Conservation (phyloP, 2,329 filamentous ascomycete genomes). For the Helicocarpus griseus region DNA sequence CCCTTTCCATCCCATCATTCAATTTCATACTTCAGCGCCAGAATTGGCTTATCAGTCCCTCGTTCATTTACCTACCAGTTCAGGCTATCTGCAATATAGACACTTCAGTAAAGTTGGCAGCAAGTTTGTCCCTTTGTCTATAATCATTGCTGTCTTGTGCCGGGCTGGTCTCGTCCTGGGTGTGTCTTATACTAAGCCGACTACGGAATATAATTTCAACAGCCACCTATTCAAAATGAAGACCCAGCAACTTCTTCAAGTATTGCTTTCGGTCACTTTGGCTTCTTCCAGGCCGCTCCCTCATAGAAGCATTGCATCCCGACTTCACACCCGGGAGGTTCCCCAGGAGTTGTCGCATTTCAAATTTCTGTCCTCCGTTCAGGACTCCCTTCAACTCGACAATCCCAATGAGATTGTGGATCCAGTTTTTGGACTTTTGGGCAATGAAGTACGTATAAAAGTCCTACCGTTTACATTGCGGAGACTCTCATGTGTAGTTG, state of each 20-base stretch:
- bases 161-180: slow-evolving; percentile 4
- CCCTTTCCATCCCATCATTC: background rate
- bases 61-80: background rate
- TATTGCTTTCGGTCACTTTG: background rate
- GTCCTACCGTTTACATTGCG: background rate
- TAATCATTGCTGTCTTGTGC: background rate
- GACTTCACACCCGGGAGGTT: slow-evolving; percentile 36
- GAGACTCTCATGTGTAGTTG: no score
- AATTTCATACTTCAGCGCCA: background rate
- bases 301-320: background rate
- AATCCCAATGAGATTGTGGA: slow-evolving; percentile 42
- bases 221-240: background rate
- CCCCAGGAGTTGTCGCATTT: slow-evolving; percentile 50
- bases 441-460: slow-evolving; percentile 28
- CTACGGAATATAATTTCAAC: background rate
- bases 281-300: background rate
- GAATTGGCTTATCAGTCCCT: background rate
- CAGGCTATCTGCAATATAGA: background rate
- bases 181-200: background rate
- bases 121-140: background rate
- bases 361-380: slow-evolving; percentile 38
- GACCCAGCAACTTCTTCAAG: background rate
- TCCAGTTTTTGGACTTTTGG: slow-evolving; percentile 44
- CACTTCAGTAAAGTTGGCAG: background rate
- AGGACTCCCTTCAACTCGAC: slow-evolving; percentile 34